Percentiles rank a stretch among this genome's conserved stretches.
Evolutionary conservation across 108 stramenopile genomes (phyloP).

Genomic region (Bacterosira constricta): DNA sequence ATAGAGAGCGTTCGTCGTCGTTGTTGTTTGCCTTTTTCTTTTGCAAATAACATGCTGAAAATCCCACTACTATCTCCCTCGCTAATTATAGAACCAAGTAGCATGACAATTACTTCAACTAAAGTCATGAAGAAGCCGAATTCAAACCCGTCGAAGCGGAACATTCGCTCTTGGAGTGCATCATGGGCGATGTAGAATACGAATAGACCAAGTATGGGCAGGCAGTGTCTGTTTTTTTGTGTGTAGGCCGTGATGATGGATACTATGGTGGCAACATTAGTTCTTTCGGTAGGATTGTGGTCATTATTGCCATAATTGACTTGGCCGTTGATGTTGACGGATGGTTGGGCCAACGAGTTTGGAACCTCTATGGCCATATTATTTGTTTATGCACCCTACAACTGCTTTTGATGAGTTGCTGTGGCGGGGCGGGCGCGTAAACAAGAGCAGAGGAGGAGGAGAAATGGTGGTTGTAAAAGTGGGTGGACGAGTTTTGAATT

Average conservation of each 20-base stretch:
- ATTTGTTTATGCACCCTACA: no score
- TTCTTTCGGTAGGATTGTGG: no score
- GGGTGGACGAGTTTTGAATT: no score
- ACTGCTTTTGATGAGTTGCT: no score
- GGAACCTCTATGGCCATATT: no score
- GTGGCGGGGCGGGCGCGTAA: no score
- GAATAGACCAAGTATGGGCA: slow-evolving; percentile 38
- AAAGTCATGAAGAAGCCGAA: slow-evolving; percentile 53
- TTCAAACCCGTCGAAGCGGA: slow-evolving; percentile 36
- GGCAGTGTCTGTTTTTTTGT: background rate
- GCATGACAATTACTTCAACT: slow-evolving; percentile 40
- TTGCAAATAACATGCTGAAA: background rate
- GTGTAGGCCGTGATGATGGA: background rate
- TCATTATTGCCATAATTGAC: no score
- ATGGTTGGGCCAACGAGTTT: no score
- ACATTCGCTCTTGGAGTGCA: slow-evolving; percentile 50
- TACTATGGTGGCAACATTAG: no score
- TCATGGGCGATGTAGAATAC: slow-evolving; percentile 48
- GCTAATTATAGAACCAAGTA: slow-evolving; percentile 6
- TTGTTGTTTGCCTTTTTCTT: background rate
- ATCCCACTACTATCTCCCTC: slow-evolving; percentile 3
- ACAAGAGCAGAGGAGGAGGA: no score
- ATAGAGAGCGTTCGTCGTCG: slow-evolving; percentile 1
- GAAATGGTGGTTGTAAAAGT: no score
- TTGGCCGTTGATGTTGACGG: no score